phyloP scores from a whole-genome alignment of 2,329 filamentous ascomycete species.

The Hortaea sp. region DNA sequence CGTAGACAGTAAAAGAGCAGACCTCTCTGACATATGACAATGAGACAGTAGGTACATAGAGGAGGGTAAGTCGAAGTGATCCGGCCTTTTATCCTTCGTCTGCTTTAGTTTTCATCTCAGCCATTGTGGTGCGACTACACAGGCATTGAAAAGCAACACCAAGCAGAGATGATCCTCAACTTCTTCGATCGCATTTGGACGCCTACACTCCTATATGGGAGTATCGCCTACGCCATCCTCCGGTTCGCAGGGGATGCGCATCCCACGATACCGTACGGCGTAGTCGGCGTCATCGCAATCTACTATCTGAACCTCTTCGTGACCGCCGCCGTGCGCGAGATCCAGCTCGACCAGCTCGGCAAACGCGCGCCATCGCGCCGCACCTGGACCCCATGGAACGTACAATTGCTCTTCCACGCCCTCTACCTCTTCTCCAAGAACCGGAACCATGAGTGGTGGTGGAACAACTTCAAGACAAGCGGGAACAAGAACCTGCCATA shows the following conservation, averaged over 20 bases:
- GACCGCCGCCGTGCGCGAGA: slow-evolving; percentile 21
- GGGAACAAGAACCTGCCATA: slow-evolving; percentile 32
- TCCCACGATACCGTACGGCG: slow-evolving; percentile 7
- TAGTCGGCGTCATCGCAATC: slow-evolving; percentile 7
- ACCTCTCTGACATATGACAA: too few species aligned
- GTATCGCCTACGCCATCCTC: slow-evolving; percentile 5
- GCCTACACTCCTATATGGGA: slow-evolving; percentile 6
- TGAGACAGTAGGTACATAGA: too few species aligned
- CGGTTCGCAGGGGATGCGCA: slow-evolving; percentile 5
- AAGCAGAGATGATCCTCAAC: slow-evolving; percentile 7
- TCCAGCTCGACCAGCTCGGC: slow-evolving; percentile 32
- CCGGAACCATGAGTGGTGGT: slow-evolving; percentile 54
- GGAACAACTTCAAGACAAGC: slow-evolving; percentile 36
- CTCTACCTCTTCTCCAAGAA: slow-evolving; percentile 40
- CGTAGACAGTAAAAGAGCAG: too few species aligned
- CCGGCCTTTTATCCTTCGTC: too few species aligned
- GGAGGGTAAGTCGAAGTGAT: too few species aligned
- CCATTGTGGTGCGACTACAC: not conserved
- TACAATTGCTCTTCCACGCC: slow-evolving; percentile 55
- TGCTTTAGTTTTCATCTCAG: not conserved
- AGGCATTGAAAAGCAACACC: not conserved
- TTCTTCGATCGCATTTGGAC: slow-evolving; percentile 11
- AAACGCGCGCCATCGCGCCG: slow-evolving; percentile 33
- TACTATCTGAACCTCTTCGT: slow-evolving; percentile 12
- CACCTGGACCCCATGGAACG: slow-evolving; percentile 37